These are phyloP conservation scores for Fistulinella prunicolor DNA, from an alignment of 768 basidiomycete species.

Conservation along the genomic window DNA sequence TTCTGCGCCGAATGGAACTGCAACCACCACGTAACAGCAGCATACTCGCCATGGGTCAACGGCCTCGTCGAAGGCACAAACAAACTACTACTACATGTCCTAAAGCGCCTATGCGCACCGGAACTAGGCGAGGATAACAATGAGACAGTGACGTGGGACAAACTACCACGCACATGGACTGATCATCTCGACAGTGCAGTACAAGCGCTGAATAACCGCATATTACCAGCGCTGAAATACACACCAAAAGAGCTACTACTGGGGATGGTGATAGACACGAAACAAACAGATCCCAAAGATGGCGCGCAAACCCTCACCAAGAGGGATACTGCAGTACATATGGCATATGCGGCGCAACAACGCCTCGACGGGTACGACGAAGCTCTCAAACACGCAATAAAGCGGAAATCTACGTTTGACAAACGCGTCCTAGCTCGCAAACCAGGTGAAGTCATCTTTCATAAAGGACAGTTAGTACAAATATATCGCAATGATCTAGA, in stretches of 20 bases:
- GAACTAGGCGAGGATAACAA: no score
- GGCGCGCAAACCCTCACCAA: no score
- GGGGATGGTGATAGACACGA: no score
- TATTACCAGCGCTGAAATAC: no score
- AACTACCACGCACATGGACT: no score
- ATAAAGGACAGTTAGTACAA: conserved; percentile 30
- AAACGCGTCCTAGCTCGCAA: conserved; percentile 5
- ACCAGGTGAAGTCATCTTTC: conserved; percentile 4
- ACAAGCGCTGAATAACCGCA: no score
- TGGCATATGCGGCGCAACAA: no score
- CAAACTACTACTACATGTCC: conserved; percentile 23
- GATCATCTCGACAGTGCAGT: no score
- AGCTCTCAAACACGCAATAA: conserved; percentile 13
- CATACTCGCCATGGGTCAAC: conserved; percentile 43
- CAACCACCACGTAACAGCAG: conserved; percentile 19
- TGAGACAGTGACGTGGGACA: conserved; percentile 22
- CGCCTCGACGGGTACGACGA: no score
- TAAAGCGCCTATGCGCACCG: conserved; percentile 35
- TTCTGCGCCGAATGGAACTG: conserved; percentile 24
- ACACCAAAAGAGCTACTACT: no score
- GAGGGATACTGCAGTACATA: no score
- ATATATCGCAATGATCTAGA: conserved; percentile 25
- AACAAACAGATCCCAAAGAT: no score
- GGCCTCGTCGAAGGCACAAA: conserved; percentile 36
- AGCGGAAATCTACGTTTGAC: conserved; percentile 30